Percentiles rank a stretch among this genome's conserved stretches.
These are phyloP conservation scores for Termitomyces sp. DNA, from an alignment of 768 basidiomycete genomes.

Conservation along the genomic window DNA sequence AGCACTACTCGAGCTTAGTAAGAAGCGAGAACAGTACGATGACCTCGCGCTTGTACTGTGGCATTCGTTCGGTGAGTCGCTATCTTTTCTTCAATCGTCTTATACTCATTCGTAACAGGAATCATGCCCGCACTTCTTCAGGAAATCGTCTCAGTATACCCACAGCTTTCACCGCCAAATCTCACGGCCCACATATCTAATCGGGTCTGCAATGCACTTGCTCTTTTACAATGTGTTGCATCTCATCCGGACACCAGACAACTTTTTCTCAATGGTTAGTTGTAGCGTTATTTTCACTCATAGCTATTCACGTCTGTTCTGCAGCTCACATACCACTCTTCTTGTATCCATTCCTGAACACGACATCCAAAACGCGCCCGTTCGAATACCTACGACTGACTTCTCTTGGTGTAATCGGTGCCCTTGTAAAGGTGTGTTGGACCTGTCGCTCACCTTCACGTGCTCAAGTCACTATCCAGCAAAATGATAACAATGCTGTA, in stretches of 20 bases:
- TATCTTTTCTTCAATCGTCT: neutral
- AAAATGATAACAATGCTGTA: constrained; percentile 99
- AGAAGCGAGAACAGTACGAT: constrained; percentile 98
- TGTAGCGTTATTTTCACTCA: neutral
- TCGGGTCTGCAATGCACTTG: constrained; percentile 97
- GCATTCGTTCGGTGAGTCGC: constrained; percentile 86
- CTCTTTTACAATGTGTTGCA: constrained; percentile 95
- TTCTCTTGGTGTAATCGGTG: constrained; percentile 98
- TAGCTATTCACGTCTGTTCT: constrained; percentile 46
- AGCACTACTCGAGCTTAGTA: constrained; percentile 92
- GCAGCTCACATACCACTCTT: constrained; percentile 96
- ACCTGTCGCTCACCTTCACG: neutral
- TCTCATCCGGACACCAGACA: constrained; percentile 95
- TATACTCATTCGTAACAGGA: constrained; percentile 39
- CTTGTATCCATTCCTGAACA: constrained; percentile 98
- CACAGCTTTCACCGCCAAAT: constrained; percentile 89
- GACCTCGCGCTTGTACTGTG: constrained; percentile 96
- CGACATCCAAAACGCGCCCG: constrained; percentile 97
- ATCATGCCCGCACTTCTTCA: constrained; percentile 97
- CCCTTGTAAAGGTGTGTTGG: constrained; percentile 83
- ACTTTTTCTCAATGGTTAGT: constrained; percentile 86
- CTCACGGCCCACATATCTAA: constrained; percentile 97
- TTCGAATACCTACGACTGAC: constrained; percentile 99
- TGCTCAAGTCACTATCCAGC: constrained; percentile 39
- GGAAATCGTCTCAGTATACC: constrained; percentile 98